Percentiles rank a stretch among this genome's conserved stretches.
Evolutionary conservation across 331 rosid species (phyloP).

Genomic region (Phaseolus coccineus): DNA sequence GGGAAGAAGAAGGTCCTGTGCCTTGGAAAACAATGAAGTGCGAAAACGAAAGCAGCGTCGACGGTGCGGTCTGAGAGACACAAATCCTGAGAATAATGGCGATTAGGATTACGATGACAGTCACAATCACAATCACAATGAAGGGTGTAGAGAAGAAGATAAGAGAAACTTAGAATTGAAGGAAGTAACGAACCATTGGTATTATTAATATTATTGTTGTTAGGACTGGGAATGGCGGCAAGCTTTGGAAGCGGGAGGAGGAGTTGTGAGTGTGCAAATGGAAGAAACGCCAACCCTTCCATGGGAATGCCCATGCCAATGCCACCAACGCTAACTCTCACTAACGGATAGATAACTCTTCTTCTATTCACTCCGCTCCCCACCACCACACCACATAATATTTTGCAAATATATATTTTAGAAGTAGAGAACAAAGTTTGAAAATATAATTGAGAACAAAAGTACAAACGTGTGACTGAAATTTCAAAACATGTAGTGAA

Average conservation of each 20-base stretch:
- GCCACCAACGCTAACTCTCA: too few species aligned
- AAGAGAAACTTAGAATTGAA: not conserved
- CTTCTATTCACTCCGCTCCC: not conserved
- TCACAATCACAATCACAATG: too few species aligned
- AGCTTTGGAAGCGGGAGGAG: slow-evolving; percentile 12
- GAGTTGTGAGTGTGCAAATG: not conserved
- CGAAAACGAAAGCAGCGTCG: slow-evolving; percentile 5
- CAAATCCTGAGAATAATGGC: not conserved
- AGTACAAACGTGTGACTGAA: too few species aligned
- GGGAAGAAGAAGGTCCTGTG: not conserved
- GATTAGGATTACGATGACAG: not conserved
- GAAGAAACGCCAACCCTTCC: slow-evolving; percentile 43
- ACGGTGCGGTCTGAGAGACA: slow-evolving; percentile 10
- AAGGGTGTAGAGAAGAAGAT: too few species aligned
- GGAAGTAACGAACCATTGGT: not conserved
- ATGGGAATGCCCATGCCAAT: not conserved
- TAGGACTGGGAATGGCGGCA: not conserved
- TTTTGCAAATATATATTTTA: too few species aligned
- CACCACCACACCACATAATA: slow-evolving; percentile 23
- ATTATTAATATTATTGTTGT: not conserved
- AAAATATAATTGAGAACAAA: too few species aligned
- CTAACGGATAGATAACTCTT: not conserved
- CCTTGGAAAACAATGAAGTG: not conserved
- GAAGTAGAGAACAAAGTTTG: too few species aligned
- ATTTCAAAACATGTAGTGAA: too few species aligned